Conservation (phyloP, 2,329 filamentous ascomycete genomes). For the Talaromyces sp. region DNA sequence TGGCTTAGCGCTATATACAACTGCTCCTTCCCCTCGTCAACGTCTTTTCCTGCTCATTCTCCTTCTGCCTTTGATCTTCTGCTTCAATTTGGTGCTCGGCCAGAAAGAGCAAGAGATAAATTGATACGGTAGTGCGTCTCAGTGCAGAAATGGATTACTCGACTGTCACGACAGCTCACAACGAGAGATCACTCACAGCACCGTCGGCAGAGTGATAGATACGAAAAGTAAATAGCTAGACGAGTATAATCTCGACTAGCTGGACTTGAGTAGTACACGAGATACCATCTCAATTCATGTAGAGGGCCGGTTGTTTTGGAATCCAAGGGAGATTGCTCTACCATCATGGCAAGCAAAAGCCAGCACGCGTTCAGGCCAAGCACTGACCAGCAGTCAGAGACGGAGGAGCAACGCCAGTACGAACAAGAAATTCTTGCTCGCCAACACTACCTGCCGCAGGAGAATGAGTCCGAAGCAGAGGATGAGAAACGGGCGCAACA, state of each 20-base stretch:
- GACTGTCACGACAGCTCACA: background rate
- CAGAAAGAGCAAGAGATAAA: background rate
- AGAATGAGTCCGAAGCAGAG: constrained; percentile 2
- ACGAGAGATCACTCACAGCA: background rate
- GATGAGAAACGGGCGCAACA: constrained; percentile 7
- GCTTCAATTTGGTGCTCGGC: background rate
- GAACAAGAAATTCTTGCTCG: constrained; percentile 12
- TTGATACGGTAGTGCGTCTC: background rate
- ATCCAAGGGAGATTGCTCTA: background rate
- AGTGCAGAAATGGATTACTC: background rate
- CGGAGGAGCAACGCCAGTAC: constrained; percentile 15
- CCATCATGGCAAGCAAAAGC: background rate
- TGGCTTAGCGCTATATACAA: background rate
- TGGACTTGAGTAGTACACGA: background rate
- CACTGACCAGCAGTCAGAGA: constrained; percentile 10
- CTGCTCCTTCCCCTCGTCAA: background rate
- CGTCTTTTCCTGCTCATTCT: background rate
- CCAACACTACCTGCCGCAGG: constrained; percentile 11
- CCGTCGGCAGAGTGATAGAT: background rate
- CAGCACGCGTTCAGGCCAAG: background rate
- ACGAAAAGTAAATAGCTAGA: background rate
- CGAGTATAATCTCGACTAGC: background rate
- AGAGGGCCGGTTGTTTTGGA: background rate
- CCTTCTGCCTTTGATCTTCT: too few relatives aligned
- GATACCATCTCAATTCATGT: background rate